Conservation (phyloP, 2,329 filamentous ascomycete genomes). For the Exophiala dermatitidis region DNA sequence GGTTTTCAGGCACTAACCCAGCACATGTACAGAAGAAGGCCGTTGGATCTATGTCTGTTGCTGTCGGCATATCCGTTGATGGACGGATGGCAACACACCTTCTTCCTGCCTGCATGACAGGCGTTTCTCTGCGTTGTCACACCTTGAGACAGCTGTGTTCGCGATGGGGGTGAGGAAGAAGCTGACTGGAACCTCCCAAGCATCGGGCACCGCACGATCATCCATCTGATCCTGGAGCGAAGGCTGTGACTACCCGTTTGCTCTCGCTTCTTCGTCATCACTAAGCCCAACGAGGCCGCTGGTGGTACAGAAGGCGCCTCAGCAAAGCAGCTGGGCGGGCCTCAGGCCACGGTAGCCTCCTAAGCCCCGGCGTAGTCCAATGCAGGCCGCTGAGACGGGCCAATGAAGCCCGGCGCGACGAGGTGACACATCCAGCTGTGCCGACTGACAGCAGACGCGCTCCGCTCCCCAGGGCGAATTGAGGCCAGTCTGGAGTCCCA, state of each 20-base stretch:
- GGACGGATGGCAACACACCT: background rate
- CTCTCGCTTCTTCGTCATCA: constrained; percentile 20
- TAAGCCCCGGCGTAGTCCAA: constrained; percentile 1
- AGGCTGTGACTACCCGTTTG: background rate
- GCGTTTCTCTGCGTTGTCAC: constrained; percentile 15
- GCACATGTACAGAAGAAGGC: no score
- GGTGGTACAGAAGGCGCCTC: constrained; percentile 19
- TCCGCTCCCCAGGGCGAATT: constrained; percentile 5
- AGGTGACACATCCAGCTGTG: constrained; percentile 10
- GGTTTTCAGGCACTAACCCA: no score
- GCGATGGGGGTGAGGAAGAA: constrained; percentile 2
- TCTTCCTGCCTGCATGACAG: background rate
- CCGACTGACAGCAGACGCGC: constrained; percentile 13
- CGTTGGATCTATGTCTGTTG: background rate
- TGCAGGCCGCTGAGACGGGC: constrained; percentile 2
- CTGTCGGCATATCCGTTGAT: background rate
- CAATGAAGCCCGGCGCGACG: constrained; percentile 7
- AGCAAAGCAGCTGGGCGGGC: constrained; percentile 14
- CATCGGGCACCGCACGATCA: constrained; percentile 13
- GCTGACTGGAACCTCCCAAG: constrained; percentile 17
- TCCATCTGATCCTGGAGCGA: constrained; percentile 3
- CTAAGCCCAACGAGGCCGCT: constrained; percentile 12
- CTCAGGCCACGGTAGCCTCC: constrained; percentile 12
- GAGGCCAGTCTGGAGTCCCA: background rate
- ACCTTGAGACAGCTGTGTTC: constrained; percentile 5